Evolutionary conservation across 257 asterid genomes (phyloP).

Genomic region (Marsdenia floribunda): DNA sequence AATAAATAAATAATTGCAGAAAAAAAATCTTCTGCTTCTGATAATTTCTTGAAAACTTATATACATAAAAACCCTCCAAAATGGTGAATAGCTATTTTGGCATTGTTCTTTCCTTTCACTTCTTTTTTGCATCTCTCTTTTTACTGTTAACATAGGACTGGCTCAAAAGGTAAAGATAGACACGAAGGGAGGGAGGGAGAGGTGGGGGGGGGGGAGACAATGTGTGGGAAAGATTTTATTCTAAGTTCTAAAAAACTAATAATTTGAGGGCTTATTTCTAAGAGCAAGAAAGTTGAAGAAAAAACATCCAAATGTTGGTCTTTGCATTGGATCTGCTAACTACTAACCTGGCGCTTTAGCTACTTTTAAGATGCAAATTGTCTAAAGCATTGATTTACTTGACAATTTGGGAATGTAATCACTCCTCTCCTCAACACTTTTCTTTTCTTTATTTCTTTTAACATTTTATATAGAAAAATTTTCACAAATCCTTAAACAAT

Average conservation of each 20-base stretch:
- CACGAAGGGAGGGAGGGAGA: background rate
- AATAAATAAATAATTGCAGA: background rate
- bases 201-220: background rate
- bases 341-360: background rate
- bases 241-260: background rate
- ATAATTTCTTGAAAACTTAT: background rate
- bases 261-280: constrained; percentile 2
- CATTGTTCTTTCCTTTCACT: constrained; percentile 18
- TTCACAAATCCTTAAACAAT: no score
- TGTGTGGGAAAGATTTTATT: constrained; percentile 17
- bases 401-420: constrained; percentile 3
- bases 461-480: background rate
- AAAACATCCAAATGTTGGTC: constrained; percentile 3
- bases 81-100: constrained; percentile 8
- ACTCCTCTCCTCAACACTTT: background rate
- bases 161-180: constrained; percentile 27
- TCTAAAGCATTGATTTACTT: constrained; percentile 20
- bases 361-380: constrained; percentile 23
- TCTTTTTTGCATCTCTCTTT: constrained; percentile 26
- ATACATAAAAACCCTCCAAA: background rate
- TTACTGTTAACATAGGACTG: constrained; percentile 41
- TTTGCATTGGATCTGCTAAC: constrained; percentile 19
- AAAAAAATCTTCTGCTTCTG: constrained; percentile 3
- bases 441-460: background rate
- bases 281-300: constrained; percentile 11